Evolutionary conservation across 192 early-diverging fungal species (phyloP).

Genomic region (Chytriomyces sp.): DNA sequence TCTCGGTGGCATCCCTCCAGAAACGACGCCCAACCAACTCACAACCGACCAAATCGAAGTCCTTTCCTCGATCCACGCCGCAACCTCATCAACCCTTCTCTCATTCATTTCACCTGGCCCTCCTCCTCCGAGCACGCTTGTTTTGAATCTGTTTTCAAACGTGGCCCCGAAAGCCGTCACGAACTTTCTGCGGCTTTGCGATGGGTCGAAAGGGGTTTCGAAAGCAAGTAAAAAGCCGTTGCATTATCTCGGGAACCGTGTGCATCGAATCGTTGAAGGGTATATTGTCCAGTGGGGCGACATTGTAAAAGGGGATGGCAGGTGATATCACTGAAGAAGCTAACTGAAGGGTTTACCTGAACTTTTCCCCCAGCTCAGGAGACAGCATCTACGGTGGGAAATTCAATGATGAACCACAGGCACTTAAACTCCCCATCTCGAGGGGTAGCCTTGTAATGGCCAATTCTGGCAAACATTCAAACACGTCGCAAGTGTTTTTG

Average conservation of each 20-base stretch:
- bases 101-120: constrained; percentile 12
- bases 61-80: neutral
- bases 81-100: constrained; percentile 5
- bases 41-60: constrained; percentile 18
- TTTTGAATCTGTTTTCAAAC: constrained; percentile 67
- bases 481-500: constrained; percentile 88
- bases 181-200: constrained; percentile 78
- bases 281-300: constrained; percentile 91
- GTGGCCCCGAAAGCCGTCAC: constrained; percentile 73
- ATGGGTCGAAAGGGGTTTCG: constrained; percentile 72
- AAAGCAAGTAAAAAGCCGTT: constrained; percentile 73
- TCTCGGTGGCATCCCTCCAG: neutral
- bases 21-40: neutral
- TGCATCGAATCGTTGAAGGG: constrained; percentile 72
- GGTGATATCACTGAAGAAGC: neutral
- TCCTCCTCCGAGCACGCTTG: constrained; percentile 68
- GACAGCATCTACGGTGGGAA: constrained; percentile 83
- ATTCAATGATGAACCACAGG: constrained; percentile 71
- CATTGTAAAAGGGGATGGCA: constrained; percentile 47
- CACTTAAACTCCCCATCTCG: constrained; percentile 64
- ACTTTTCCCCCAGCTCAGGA: constrained; percentile 44
- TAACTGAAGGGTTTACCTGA: constrained; percentile 75
- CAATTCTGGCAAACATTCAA: constrained; percentile 73
- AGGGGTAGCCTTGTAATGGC: constrained; percentile 76
- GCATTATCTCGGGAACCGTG: constrained; percentile 72